Percentiles rank a stretch among this genome's conserved stretches.
phyloP scores from a whole-genome alignment of 2,329 filamentous ascomycete genomes.

The Pseudogymnoascus sp. region DNA sequence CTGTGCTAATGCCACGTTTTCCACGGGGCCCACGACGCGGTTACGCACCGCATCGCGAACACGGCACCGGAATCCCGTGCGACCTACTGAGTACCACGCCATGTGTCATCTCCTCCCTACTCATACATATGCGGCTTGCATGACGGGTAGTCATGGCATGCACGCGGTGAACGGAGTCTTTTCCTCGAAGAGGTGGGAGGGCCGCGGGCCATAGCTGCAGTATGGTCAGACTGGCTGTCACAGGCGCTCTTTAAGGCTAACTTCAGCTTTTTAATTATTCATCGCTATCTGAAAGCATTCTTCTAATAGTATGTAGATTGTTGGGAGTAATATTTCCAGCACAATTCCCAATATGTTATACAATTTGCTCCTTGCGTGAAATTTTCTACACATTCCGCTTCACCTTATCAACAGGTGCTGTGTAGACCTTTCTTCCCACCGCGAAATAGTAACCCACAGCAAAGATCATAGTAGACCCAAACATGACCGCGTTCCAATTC shows the following conservation, averaged over 20 bases:
- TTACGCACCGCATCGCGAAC: not conserved
- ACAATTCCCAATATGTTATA: not conserved
- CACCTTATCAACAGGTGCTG: slow-evolving; percentile 21
- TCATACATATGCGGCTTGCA: not conserved
- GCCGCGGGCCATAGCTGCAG: not conserved
- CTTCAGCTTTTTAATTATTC: not conserved
- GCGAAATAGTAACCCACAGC: slow-evolving; percentile 28
- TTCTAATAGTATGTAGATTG: not conserved
- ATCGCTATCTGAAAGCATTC: not conserved
- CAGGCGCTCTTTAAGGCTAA: not conserved
- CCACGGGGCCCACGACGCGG: not conserved
- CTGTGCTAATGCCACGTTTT: slow-evolving; percentile 1
- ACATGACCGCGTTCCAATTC: slow-evolving; percentile 37
- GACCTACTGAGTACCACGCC: not conserved
- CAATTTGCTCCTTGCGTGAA: slow-evolving; percentile 3
- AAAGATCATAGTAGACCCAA: slow-evolving; percentile 20
- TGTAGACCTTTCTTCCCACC: slow-evolving; percentile 33
- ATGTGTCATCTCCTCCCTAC: slow-evolving; percentile 9
- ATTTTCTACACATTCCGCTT: slow-evolving; percentile 1
- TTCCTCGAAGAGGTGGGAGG: not conserved
- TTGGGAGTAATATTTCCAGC: not conserved
- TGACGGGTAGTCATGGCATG: not conserved
- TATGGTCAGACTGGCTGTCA: not conserved
- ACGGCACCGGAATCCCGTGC: not conserved
- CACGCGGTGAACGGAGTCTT: not conserved